Evolutionary conservation across 148 eudicot species (phyloP), one percentile per base, ranked within the genome.

Genomic region (Amaranthus palmeri): DNA sequence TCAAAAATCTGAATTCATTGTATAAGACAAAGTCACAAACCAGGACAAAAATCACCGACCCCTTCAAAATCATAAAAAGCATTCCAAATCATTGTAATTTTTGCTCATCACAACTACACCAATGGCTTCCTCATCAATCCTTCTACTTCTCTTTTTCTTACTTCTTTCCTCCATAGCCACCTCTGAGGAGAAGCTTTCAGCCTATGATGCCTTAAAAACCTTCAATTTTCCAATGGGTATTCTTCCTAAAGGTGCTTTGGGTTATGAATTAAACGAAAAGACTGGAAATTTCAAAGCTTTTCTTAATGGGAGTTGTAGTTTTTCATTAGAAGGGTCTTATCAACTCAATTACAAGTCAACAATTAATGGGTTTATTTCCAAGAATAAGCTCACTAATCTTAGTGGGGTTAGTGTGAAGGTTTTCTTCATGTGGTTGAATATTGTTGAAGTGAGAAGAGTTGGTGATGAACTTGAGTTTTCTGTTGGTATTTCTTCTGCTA

Each of bases 391-490:
- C 11, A 76, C 83, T 4, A 80, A 78, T 50, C 81, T 90, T 8
- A 76, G 60, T 40, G 96, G 96, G 0, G 79, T 90, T 2, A 84
- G 79, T 49, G 96, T 90, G 0, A 87, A 87, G 64, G 79, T 90
- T 2, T 77, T 84, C 14, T 80, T 90, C 36, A 8, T 90, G 6
- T 87, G 90, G 96, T 69, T 87, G 7, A 84, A 84, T 42, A 87
- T 90, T 43, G 92, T 87, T 41, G 90, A 90, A 79, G 87, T 87
- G 3, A 78, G 60, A 60, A 75, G 87, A 25, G 51, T 36, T 10
- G 96, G 79, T 13, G 96, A 90, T 44, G 74, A 82, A 3, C 79
- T 90, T n/a, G 80, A 76, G 69, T 86, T 87, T 65, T 90, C 96
- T 15, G 91, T 89, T 12, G 91, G 91, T 1, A 81, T 89, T 69